Evolutionary conservation across 2,329 filamentous ascomycete species (phyloP).

Genomic region (Verticillium longisporum): DNA sequence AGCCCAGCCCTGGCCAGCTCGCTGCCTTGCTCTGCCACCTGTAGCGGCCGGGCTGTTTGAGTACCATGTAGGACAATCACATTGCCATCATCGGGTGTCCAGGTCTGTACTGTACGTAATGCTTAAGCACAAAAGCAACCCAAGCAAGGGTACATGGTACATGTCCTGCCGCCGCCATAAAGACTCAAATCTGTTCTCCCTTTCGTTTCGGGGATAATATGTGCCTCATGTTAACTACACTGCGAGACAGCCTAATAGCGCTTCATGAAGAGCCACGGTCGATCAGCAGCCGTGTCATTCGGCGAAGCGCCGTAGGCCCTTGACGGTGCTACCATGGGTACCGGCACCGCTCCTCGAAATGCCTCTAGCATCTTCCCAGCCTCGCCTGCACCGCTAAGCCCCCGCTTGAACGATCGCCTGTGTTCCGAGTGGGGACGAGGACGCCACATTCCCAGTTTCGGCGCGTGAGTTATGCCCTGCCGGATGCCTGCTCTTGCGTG

Average conservation of each 20-base stretch:
- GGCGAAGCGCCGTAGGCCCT: slow-evolving; percentile 32
- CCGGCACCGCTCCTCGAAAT: slow-evolving; percentile 39
- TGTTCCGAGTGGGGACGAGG: slow-evolving; percentile 52
- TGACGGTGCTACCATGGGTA: slow-evolving; percentile 59
- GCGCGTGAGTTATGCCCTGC: slow-evolving; percentile 68
- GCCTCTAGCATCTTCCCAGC: not conserved
- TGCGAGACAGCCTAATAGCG: not conserved
- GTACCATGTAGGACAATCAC: no score
- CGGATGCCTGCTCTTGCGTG: slow-evolving; percentile 60
- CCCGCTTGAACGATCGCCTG: slow-evolving; percentile 4
- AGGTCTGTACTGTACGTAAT: no score
- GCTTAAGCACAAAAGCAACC: not conserved
- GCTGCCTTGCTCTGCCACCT: not conserved
- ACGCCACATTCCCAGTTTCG: slow-evolving; percentile 97
- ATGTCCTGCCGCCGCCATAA: not conserved
- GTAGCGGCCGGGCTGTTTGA: not conserved
- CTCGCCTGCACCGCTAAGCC: slow-evolving; percentile 2
- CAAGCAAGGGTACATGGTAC: no score
- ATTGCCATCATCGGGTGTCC: no score
- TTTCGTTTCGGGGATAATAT: not conserved
- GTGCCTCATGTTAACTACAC: not conserved
- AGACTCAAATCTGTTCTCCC: not conserved
- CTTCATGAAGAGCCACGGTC: slow-evolving; percentile 34
- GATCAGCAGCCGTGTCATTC: slow-evolving; percentile 15
- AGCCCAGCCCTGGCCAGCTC: not conserved